Conservation (phyloP, 2,329 filamentous ascomycete genomes). For the Colletotrichum eleusines region DNA sequence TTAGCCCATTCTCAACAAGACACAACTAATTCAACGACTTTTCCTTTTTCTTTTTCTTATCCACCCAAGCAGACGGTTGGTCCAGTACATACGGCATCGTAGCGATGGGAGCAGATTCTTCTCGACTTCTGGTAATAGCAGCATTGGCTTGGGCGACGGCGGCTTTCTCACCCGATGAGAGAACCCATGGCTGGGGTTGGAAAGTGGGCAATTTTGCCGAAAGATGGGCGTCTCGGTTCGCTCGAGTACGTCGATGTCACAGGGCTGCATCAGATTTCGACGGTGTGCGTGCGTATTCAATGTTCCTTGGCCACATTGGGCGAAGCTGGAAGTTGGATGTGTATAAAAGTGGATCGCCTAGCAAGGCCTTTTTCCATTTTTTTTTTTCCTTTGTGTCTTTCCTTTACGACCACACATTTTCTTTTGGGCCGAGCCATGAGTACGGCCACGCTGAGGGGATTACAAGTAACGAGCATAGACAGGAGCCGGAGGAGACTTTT, state of each 20-base stretch:
- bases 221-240: slow-evolving; percentile 13
- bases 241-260: slow-evolving; percentile 6
- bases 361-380: slow-evolving; percentile 23
- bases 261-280: slow-evolving; percentile 2
- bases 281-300: slow-evolving; percentile 6
- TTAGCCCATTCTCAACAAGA: slow-evolving; percentile 36
- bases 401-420: slow-evolving; percentile 34
- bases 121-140: slow-evolving; percentile 43
- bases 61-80: slow-evolving; percentile 38
- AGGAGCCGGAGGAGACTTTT: slow-evolving; percentile 36
- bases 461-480: slow-evolving; percentile 44
- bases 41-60: slow-evolving; percentile 21
- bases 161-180: slow-evolving; percentile 6
- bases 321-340: slow-evolving; percentile 38
- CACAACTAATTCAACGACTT: slow-evolving; percentile 43
- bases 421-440: slow-evolving; percentile 23
- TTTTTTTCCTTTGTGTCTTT: slow-evolving; percentile 40
- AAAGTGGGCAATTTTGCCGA: slow-evolving; percentile 14
- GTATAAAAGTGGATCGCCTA: slow-evolving; percentile 35
- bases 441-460: slow-evolving; percentile 19
- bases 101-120: slow-evolving; percentile 32
- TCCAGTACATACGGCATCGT: slow-evolving; percentile 42
- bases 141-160: slow-evolving; percentile 36
- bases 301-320: slow-evolving; percentile 27
- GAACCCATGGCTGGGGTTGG: slow-evolving; percentile 28